Base-by-base conservation (phyloP, 345 rosid species). In the Brassica nigra region DNA sequence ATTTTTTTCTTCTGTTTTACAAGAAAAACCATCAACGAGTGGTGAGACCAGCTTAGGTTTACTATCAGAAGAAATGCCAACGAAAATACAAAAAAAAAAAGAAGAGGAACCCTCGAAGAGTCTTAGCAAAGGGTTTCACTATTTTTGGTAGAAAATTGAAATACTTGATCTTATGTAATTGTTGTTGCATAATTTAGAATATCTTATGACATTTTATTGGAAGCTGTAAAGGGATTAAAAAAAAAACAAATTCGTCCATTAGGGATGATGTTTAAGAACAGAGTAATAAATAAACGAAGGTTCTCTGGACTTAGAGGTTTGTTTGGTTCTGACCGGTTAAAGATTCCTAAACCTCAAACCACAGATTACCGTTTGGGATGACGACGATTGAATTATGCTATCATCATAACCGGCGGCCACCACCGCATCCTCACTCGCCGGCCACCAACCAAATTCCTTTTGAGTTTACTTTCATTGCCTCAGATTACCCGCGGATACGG, bases 171-270 rank as follows among this genome's bases (percentile, higher is more conserved):
- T n/a, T 72, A 30, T 78, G 73, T 72, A 58, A 44, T 66, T 44
- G 66, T 66, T 79, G 31, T 78, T 72, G 42, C 68, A 65, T 11
- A 57, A 37, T 36, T 73, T 73, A 66, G 54, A 73, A 59, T 44
- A 28, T 29, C 16, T 63, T 71, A 29, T 5, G n/a, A 30, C 9
- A 4, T 36, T 0, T 28, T 3, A 18, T 6, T 33, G 15, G 8
- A 68, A 76, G 39, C 8, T n/a, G 39, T 23, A 63, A 39, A 54
- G 23, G 14, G 47, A n/a, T n/a, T n/a, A 3, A 7, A 65, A 20
- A 7, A 37, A 12, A 47, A 44, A 44, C n/a, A 47, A 44, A 44
- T 8, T 44, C n/a, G 20, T 52, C 58, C 8, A 52, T 52, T 52
- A 54, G 5, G 0, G 59, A n/a, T 54, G 59, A 15, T 54, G 23